These are phyloP conservation scores for Phyllosticta ampelicida DNA, from an alignment of 2,329 filamentous ascomycete species.

Conservation along the genomic window DNA sequence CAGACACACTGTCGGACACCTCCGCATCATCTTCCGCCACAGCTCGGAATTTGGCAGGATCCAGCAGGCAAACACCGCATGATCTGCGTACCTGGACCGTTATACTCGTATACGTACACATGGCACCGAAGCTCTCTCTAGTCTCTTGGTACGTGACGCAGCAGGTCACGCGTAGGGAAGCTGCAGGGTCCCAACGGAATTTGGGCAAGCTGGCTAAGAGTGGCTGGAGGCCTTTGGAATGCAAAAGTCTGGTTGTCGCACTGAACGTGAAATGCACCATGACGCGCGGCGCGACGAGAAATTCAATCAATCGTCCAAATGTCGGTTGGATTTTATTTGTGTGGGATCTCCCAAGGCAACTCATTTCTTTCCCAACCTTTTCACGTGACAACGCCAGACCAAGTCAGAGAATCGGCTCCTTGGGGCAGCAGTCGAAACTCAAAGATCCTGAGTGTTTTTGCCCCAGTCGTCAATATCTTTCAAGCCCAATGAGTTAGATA, in stretches of 20 bases:
- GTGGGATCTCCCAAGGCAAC: background rate
- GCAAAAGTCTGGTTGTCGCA: background rate
- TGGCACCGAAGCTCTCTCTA: background rate
- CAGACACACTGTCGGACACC: background rate
- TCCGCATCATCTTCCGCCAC: background rate
- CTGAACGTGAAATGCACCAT: background rate
- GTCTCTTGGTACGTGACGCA: background rate
- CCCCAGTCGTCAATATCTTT: too few relatives aligned
- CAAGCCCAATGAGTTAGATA: too few relatives aligned
- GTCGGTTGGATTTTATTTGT: background rate
- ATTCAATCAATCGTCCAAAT: background rate
- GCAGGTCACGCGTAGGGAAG: background rate
- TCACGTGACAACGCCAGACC: background rate
- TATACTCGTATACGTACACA: background rate
- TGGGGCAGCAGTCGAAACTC: background rate
- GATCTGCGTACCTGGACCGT: background rate
- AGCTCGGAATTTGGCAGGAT: background rate
- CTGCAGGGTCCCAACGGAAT: background rate
- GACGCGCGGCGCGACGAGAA: background rate
- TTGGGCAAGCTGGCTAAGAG: background rate
- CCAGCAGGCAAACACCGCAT: background rate
- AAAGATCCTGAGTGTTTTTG: too few relatives aligned
- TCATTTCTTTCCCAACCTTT: background rate
- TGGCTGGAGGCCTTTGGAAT: background rate
- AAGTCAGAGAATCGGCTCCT: background rate